Evolutionary conservation across 2,329 filamentous ascomycete species (phyloP).

Genomic region (Coleophoma eucalyptorum): DNA sequence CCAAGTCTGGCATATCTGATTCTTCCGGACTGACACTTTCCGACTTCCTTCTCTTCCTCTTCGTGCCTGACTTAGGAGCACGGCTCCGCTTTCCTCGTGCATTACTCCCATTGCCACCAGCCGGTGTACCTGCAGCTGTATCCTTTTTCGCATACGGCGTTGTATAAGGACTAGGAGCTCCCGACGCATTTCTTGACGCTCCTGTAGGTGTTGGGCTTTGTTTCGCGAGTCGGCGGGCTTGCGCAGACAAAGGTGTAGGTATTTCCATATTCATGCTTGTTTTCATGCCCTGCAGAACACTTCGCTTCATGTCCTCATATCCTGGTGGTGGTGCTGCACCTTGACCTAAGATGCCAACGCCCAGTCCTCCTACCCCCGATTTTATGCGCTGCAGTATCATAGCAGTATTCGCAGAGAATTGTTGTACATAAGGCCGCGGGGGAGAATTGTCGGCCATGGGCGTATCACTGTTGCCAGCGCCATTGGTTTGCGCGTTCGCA

Average conservation of each 20-base stretch:
- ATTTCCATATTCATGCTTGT: slow-evolving; percentile 29
- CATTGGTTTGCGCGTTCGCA: slow-evolving; percentile 15
- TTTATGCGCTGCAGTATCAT: slow-evolving; percentile 31
- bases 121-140: slow-evolving; percentile 8
- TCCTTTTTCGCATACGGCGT: slow-evolving; percentile 17
- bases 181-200: slow-evolving; percentile 1
- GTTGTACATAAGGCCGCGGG: slow-evolving; percentile 23
- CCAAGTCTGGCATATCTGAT: slow-evolving; percentile 26
- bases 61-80: slow-evolving; percentile 16
- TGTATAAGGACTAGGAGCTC: slow-evolving; percentile 13
- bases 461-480: slow-evolving; percentile 11
- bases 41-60: slow-evolving; percentile 25
- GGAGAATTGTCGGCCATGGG: slow-evolving; percentile 19
- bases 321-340: slow-evolving; percentile 15
- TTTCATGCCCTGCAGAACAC: slow-evolving; percentile 29
- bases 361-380: slow-evolving; percentile 14
- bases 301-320: slow-evolving; percentile 30
- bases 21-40: slow-evolving; percentile 23
- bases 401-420: slow-evolving; percentile 30
- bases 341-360: slow-evolving; percentile 6
- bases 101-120: neutral
- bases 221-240: slow-evolving; percentile 1
- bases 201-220: neutral
- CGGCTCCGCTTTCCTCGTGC: slow-evolving; percentile 7
- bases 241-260: slow-evolving; percentile 11